phyloP scores from a whole-genome alignment of 2,329 filamentous ascomycete genomes.

The Pseudocercospora crystallina region DNA sequence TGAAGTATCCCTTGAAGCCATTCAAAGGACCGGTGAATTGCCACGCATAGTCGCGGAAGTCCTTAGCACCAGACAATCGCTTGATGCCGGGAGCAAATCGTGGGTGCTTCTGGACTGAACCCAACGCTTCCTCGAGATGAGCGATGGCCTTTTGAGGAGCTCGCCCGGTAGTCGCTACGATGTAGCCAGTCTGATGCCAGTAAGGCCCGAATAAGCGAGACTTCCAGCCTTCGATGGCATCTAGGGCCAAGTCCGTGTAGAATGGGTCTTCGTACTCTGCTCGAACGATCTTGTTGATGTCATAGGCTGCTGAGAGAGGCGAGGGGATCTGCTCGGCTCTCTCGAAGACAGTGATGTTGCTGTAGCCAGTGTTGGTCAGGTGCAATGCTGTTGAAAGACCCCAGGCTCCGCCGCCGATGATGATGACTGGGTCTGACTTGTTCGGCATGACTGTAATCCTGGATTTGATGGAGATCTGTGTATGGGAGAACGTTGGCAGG shows the following conservation, averaged over 20 bases:
- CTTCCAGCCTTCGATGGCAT: slow-evolving; percentile 56
- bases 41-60: slow-evolving; percentile 48
- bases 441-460: no score
- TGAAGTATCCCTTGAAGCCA: slow-evolving; percentile 61
- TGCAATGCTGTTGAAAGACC: slow-evolving; percentile 53
- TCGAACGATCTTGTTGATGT: slow-evolving; percentile 49
- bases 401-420: slow-evolving; percentile 50
- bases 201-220: slow-evolving; percentile 55
- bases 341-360: slow-evolving; percentile 51
- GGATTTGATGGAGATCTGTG: no score
- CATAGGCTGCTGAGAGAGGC: slow-evolving; percentile 44
- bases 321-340: slow-evolving; percentile 48
- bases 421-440: background rate
- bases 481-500: no score
- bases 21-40: slow-evolving; percentile 51
- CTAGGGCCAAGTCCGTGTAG: slow-evolving; percentile 66
- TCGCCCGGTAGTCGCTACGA: slow-evolving; percentile 51
- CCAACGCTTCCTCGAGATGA: slow-evolving; percentile 46
- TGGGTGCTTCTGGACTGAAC: slow-evolving; percentile 43
- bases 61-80: slow-evolving; percentile 37
- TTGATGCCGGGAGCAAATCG: slow-evolving; percentile 44
- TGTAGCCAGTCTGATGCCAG: slow-evolving; percentile 53
- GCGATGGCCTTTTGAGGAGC: slow-evolving; percentile 51
- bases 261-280: slow-evolving; percentile 76
- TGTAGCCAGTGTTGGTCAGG: slow-evolving; percentile 46